Evolutionary conservation across 495 filamentous ascomycete genomes (phyloP).

Genomic region (Collariella sp.): DNA sequence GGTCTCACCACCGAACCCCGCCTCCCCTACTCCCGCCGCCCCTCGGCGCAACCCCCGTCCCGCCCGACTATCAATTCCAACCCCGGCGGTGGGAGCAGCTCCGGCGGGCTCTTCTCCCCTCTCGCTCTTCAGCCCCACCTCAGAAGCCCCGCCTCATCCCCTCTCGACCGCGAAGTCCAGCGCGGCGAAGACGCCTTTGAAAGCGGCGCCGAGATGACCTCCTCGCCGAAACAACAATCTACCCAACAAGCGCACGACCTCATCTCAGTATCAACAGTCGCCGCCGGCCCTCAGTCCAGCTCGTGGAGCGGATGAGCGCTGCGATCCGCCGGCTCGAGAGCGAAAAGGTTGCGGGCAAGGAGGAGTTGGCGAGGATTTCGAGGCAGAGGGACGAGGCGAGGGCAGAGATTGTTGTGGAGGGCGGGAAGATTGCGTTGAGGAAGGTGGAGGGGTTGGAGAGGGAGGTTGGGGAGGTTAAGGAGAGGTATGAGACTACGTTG

Average conservation of each 20-base stretch:
- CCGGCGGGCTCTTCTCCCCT: conserved; percentile 22
- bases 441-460: conserved; percentile 57
- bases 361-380: conserved; percentile 72
- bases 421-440: conserved; percentile 50
- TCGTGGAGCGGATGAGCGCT: conserved; percentile 94
- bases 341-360: conserved; percentile 75
- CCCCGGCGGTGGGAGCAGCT: conserved; percentile 1
- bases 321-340: conserved; percentile 84
- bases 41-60: conserved; percentile 32
- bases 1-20: conserved; percentile 10
- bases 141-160: conserved; percentile 23
- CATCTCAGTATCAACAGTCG: conserved; percentile 78
- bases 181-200: conserved; percentile 59
- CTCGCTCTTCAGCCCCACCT: conserved; percentile 27
- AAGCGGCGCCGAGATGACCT: conserved; percentile 39
- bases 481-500: conserved; percentile 78
- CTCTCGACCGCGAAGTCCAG: conserved; percentile 51
- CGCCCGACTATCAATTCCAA: conserved; percentile 17
- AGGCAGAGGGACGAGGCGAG: conserved; percentile 83
- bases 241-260: conserved; percentile 89
- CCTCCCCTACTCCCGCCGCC: conserved; percentile 25
- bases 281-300: conserved; percentile 84
- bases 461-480: conserved; percentile 53
- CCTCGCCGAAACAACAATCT: conserved; percentile 59
- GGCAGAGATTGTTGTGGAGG: conserved; percentile 79